These are phyloP conservation scores for Wallacemonas rigidus DNA, from an alignment of 208 protist species.

Conservation along the genomic window DNA sequence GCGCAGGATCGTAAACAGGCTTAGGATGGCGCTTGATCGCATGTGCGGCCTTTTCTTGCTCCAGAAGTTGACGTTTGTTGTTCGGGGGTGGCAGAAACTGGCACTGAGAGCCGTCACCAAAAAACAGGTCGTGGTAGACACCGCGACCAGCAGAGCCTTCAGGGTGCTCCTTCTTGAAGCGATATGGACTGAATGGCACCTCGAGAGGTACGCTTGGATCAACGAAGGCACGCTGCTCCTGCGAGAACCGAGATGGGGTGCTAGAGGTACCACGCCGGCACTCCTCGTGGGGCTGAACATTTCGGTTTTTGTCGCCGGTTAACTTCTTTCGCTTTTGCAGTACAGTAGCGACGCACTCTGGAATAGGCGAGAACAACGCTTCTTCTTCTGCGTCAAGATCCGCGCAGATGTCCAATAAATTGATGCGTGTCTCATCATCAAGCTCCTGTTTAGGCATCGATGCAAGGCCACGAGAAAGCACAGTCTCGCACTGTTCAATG, in stretches of 20 bases:
- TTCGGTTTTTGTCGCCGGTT: conserved; percentile 20
- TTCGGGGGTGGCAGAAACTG: conserved; percentile 56
- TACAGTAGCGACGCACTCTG: conserved; percentile 39
- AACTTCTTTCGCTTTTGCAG: conserved; percentile 16
- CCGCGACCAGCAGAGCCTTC: conserved; percentile 29
- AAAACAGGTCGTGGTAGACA: conserved; percentile 80
- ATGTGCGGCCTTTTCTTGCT: conserved; percentile 37
- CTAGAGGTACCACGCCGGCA: conserved; percentile 9
- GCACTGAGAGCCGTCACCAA: conserved; percentile 54
- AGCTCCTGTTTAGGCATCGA: conserved; percentile 30
- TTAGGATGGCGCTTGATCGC: conserved; percentile 28
- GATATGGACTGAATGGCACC: conserved; percentile 51
- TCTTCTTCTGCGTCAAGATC: conserved; percentile 68
- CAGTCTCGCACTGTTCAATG: conserved; percentile 47
- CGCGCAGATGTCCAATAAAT: conserved; percentile 41
- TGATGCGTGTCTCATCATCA: conserved; percentile 36
- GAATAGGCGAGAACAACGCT: conserved; percentile 67
- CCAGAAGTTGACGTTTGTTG: conserved; percentile 72
- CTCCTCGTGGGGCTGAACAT: conserved; percentile 21
- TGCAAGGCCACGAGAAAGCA: conserved; percentile 49
- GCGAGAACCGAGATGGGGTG: conserved; percentile 19
- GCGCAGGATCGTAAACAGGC: conserved; percentile 27
- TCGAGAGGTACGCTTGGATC: conserved; percentile 66
- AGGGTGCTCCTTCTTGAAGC: conserved; percentile 37
- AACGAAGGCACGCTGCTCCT: conserved; percentile 57